Evolutionary conservation across 2,329 filamentous ascomycete genomes (phyloP), one percentile per base, ranked within the genome.

Genomic region (Alternaria tenuissima): DNA sequence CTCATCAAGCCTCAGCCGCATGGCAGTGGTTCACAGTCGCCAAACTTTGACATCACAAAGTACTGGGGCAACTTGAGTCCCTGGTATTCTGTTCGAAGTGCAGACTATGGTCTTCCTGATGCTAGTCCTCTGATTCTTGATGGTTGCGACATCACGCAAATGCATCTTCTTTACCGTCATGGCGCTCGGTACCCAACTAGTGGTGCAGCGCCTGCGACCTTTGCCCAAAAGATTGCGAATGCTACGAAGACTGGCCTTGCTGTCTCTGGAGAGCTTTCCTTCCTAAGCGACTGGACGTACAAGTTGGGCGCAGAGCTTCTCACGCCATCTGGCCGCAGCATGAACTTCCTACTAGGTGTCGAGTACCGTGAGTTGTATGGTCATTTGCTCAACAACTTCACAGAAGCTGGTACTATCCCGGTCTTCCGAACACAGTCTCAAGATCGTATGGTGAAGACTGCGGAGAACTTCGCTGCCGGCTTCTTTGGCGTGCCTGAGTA

Each of bases 381-480:
- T 7, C 69, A 79, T 47, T 73, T 82, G 12, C 76, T 82, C 42
- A 82, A 81, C 61, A 82, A 82, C 68, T 82, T 82, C 58, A 72
- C 76, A n/a, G 71, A 61, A 41, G 39, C 63, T 1, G 75, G 76
- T 26, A 72, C 77, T 5, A 66, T 81, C 44, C 79, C 80, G 20
- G 78, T 81, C 16, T 80, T 76, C 43, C 66, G 73, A 4, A 76
- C 73, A 1, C 38, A 76, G 42, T 69, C 65, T 22, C 69, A 76
- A 41, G 72, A 76, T 30, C 73, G 73, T 18, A 76, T 76, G 72
- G 71, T 76, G 1, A 74, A 75, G 61, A 74, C 73, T 3, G 72
- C 71, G 1, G 63, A 73, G 52, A 76, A 76, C 47, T 76, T 76
- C 47, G 71, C 71, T 16, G 73, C 73, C 12, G 73, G 72, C 1